Evolutionary conservation across 1,284 basidiomycete species (phyloP).

Genomic region (Cutaneotrichosporon sp.): DNA sequence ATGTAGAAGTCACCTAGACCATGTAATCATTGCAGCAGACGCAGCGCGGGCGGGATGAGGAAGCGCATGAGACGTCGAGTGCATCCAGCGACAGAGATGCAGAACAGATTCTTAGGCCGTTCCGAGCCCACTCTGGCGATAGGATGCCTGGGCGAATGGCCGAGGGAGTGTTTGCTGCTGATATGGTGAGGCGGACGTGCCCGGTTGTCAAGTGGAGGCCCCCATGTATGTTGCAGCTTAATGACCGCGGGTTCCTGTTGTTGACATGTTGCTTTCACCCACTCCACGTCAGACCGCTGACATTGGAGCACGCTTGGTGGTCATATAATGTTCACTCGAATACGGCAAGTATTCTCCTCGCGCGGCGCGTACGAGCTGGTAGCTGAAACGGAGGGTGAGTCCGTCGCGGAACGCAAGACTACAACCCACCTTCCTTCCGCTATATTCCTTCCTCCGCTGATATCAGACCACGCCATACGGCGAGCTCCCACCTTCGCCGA

Average conservation of each 20-base stretch:
- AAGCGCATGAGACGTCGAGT: background rate
- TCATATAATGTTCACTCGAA: slow-evolving; percentile 4
- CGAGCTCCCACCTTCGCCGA: slow-evolving; percentile 10
- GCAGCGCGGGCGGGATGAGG: background rate
- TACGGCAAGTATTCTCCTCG: background rate
- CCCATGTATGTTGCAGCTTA: background rate
- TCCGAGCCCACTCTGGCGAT: background rate
- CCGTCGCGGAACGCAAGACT: background rate
- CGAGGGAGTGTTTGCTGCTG: background rate
- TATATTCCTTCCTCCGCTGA: background rate
- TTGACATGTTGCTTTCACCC: background rate
- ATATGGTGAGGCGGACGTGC: background rate
- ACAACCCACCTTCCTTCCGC: background rate
- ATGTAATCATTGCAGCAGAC: slow-evolving; percentile 10
- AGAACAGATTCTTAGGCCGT: background rate
- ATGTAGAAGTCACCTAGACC: slow-evolving; percentile 4
- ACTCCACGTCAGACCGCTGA: background rate
- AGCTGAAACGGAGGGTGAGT: background rate
- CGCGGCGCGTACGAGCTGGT: slow-evolving; percentile 6
- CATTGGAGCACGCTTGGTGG: background rate
- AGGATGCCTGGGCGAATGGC: background rate
- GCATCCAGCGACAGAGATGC: background rate
- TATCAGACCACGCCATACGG: background rate
- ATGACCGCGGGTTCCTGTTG: background rate
- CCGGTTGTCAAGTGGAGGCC: background rate